phyloP scores from a whole-genome alignment of 2,329 filamentous ascomycete genomes.

The Ustulina deusta region DNA sequence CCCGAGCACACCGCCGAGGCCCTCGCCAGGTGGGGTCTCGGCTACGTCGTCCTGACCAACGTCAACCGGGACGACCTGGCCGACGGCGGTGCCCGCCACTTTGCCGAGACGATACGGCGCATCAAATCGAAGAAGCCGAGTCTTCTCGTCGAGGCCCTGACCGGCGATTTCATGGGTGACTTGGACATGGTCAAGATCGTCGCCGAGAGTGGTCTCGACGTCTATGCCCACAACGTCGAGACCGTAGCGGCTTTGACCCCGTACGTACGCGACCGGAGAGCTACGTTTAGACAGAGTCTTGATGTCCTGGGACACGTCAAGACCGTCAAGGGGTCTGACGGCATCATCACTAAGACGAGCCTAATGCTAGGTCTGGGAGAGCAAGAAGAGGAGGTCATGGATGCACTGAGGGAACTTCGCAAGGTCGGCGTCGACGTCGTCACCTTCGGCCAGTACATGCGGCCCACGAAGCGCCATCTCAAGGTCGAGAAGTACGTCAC shows the following conservation, averaged over 20 bases:
- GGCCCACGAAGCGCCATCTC: constrained; percentile 97
- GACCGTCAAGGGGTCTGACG: constrained; percentile 64
- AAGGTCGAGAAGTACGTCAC: constrained; percentile 96
- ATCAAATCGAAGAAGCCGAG: constrained; percentile 87
- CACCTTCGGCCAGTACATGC: constrained; percentile 99
- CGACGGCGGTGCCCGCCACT: constrained; percentile 90
- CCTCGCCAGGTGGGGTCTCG: constrained; percentile 89
- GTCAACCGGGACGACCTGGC: constrained; percentile 93
- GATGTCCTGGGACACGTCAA: constrained; percentile 85
- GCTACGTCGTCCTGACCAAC: constrained; percentile 93
- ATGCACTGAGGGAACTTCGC: constrained; percentile 82
- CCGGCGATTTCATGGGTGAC: constrained; percentile 88
- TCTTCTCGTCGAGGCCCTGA: constrained; percentile 84
- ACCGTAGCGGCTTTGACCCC: constrained; percentile 92
- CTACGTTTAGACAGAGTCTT: constrained; percentile 88
- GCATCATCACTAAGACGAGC: constrained; percentile 97
- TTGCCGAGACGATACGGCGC: constrained; percentile 91
- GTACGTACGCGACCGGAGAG: constrained; percentile 87
- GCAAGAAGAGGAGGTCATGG: constrained; percentile 86
- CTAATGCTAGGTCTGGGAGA: constrained; percentile 97
- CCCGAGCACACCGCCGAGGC: constrained; percentile 97
- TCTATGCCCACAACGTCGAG: constrained; percentile 97
- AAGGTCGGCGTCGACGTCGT: constrained; percentile 89
- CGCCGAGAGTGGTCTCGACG: constrained; percentile 88
- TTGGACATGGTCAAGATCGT: constrained; percentile 88